Conservation (phyloP, 2,329 filamentous ascomycete species). For the Cordyceps cicadae region DNA sequence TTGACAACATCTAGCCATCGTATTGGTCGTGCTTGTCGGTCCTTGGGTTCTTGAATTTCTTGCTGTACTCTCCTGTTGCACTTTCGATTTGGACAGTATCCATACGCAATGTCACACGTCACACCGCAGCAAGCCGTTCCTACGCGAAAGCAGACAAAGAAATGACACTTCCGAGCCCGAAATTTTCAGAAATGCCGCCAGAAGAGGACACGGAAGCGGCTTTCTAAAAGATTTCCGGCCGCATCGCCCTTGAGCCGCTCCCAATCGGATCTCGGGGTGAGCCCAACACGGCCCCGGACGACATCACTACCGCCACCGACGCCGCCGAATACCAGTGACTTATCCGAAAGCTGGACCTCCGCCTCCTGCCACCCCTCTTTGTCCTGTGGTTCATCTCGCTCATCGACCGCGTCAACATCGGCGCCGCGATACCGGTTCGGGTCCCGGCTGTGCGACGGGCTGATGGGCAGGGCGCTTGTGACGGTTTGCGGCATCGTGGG, state of each 20-base stretch:
- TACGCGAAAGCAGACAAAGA: too few species aligned
- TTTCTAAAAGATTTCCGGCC: background rate
- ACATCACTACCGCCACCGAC: background rate
- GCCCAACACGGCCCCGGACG: background rate
- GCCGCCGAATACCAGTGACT: slow-evolving; percentile 6
- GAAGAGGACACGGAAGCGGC: background rate
- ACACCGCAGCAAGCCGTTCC: background rate
- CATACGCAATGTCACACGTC: background rate
- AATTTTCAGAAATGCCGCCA: background rate
- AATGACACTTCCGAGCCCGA: too few species aligned
- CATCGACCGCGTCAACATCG: slow-evolving; percentile 17
- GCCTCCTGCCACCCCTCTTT: slow-evolving; percentile 10
- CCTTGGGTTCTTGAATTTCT: too few species aligned
- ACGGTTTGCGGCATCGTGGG: slow-evolving; percentile 1
- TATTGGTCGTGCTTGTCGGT: too few species aligned
- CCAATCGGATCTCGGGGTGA: slow-evolving; percentile 1
- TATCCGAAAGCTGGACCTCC: slow-evolving; percentile 12
- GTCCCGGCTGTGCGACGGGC: slow-evolving; percentile 4
- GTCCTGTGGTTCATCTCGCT: slow-evolving; percentile 13
- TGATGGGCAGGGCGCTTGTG: slow-evolving; percentile 5
- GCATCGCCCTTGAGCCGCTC: background rate
- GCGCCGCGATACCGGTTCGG: slow-evolving; percentile 13
- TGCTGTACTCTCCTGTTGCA: too few species aligned
- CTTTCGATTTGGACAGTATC: background rate
- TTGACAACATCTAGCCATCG: background rate